Conservation (phyloP, 495 filamentous ascomycete species). For the Aspergillus carlsbadensis region DNA sequence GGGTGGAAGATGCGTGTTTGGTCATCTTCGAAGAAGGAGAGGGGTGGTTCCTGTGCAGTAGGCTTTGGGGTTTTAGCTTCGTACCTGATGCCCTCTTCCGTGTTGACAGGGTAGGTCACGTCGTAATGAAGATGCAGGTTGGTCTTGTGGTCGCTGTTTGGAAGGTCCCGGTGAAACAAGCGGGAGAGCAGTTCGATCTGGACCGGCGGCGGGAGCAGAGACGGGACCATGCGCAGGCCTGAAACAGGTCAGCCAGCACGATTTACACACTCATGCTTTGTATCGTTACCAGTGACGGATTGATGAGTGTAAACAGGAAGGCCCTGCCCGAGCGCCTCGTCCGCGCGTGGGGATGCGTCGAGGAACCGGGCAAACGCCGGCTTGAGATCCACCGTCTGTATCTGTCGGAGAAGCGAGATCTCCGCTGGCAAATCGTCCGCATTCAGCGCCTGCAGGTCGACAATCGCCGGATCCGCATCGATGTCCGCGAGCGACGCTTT, state of each 20-base stretch:
- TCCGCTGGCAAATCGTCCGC: conserved; percentile 27
- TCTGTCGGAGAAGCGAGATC: conserved; percentile 29
- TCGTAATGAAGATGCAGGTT: conserved; percentile 84
- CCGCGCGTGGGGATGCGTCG: conserved; percentile 18
- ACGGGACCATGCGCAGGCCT: conserved; percentile 77
- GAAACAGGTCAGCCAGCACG: conserved; percentile 21
- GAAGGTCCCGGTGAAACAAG: conserved; percentile 78
- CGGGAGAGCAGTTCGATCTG: conserved; percentile 67
- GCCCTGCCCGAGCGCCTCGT: conserved; percentile 23
- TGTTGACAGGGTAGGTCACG: conserved; percentile 60
- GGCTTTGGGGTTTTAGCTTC: neutral
- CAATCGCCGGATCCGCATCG: conserved; percentile 43
- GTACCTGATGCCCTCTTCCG: conserved; percentile 8
- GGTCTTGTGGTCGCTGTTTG: conserved; percentile 70
- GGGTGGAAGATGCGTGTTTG: conserved; percentile 48
- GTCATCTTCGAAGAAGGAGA: conserved; percentile 53
- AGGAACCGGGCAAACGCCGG: conserved; percentile 37
- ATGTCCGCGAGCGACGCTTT: conserved; percentile 43
- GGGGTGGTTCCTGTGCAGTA: neutral
- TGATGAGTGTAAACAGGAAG: conserved; percentile 48
- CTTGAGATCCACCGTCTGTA: conserved; percentile 33
- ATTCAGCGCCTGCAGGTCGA: conserved; percentile 47
- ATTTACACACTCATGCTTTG: no score
- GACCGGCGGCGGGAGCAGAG: conserved; percentile 62
- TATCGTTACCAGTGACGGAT: conserved; percentile 40